Conservation (phyloP, 495 filamentous ascomycete genomes). For the Podospora didyma region DNA sequence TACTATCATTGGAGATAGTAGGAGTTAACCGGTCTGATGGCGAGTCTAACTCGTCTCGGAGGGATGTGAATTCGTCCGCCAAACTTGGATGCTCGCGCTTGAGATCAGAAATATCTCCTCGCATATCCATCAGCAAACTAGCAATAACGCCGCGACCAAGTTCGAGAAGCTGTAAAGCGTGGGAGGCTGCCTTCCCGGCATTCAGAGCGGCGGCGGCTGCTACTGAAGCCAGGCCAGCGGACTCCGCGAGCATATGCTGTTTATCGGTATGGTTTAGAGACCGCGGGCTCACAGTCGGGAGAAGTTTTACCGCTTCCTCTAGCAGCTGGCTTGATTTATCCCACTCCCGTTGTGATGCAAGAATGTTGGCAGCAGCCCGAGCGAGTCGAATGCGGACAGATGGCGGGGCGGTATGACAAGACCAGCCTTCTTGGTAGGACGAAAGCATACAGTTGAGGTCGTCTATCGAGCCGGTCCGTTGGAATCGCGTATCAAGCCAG, state of each 20-base stretch:
- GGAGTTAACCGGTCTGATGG: background rate
- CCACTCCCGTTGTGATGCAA: constrained; percentile 5
- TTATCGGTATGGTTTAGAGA: constrained; percentile 18
- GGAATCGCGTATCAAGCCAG: no score
- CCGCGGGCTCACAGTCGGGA: constrained; percentile 15
- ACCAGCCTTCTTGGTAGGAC: constrained; percentile 11
- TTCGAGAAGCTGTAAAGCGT: constrained; percentile 25
- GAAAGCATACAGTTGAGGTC: constrained; percentile 1
- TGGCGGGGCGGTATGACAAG: constrained; percentile 4
- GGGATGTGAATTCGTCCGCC: background rate
- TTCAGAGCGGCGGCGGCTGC: constrained; percentile 20
- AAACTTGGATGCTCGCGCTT: constrained; percentile 1
- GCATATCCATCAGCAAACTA: constrained; percentile 18
- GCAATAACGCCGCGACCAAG: constrained; percentile 26
- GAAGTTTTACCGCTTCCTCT: constrained; percentile 13
- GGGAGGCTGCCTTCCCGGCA: constrained; percentile 4
- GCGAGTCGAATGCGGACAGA: constrained; percentile 4
- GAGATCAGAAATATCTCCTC: constrained; percentile 16
- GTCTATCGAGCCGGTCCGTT: no score
- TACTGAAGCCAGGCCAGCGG: constrained; percentile 17
- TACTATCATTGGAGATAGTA: background rate
- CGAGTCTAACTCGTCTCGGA: background rate
- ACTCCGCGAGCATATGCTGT: constrained; percentile 16
- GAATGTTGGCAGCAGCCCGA: background rate
- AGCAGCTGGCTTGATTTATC: constrained; percentile 4